These are phyloP conservation scores for Nematodospora valgi DNA, from an alignment of 805 yeast species.

Conservation along the genomic window DNA sequence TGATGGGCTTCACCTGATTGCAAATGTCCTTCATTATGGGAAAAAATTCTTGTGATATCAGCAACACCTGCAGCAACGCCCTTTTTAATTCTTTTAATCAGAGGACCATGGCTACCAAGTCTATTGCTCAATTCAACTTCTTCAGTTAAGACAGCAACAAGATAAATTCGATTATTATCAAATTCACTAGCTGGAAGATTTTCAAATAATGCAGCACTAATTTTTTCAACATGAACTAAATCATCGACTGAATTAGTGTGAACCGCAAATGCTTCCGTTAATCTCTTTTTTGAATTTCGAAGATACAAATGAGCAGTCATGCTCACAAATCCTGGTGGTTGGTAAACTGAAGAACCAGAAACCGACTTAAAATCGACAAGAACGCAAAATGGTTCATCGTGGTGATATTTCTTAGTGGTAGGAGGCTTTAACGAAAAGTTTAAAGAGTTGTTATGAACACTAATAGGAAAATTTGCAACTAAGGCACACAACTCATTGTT, in stretches of 20 bases:
- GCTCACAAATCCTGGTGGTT: slow-evolving; percentile 67
- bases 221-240: slow-evolving; percentile 54
- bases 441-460: slow-evolving; percentile 26
- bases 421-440: slow-evolving; percentile 42
- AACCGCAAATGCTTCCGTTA: slow-evolving; percentile 79
- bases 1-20: slow-evolving; percentile 65
- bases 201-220: slow-evolving; percentile 76
- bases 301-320: slow-evolving; percentile 71
- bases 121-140: slow-evolving; percentile 44
- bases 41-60: slow-evolving; percentile 76
- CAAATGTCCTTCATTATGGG: slow-evolving; percentile 58
- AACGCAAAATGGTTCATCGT: slow-evolving; percentile 60
- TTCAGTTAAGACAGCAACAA: slow-evolving; percentile 76
- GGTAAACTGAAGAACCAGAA: slow-evolving; percentile 50
- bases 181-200: slow-evolving; percentile 70
- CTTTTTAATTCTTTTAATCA: slow-evolving; percentile 50
- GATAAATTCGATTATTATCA: slow-evolving; percentile 60
- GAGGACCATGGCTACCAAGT: slow-evolving; percentile 14
- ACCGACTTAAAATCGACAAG: slow-evolving; percentile 76
- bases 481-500: slow-evolving; percentile 71
- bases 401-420: slow-evolving; percentile 44
- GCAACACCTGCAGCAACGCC: slow-evolving; percentile 89
- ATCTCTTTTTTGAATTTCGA: slow-evolving; percentile 56
- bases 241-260: slow-evolving; percentile 57
- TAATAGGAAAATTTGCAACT: slow-evolving; percentile 65